Evolutionary conservation across 331 rosid species (phyloP).

Genomic region (Acacia pycnantha): DNA sequence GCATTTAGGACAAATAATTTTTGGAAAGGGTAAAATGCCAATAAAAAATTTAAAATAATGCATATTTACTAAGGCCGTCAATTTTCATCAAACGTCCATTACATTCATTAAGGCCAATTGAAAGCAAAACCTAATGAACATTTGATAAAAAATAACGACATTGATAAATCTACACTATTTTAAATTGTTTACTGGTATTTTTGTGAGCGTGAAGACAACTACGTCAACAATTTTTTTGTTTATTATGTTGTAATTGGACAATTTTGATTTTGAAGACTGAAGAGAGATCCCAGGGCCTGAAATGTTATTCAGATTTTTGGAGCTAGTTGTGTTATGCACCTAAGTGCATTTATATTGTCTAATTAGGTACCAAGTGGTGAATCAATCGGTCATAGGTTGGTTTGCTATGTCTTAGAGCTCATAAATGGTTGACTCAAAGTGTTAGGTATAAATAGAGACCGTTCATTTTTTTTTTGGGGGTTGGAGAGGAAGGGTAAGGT

Average conservation of each 20-base stretch:
- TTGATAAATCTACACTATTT: no score
- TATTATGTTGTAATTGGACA: neutral
- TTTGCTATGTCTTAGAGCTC: conserved; percentile 22
- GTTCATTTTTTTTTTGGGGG: conserved; percentile 21
- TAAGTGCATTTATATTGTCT: conserved; percentile 24
- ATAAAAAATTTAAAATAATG: no score
- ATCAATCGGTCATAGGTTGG: neutral
- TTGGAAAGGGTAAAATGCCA: no score
- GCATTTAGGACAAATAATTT: no score
- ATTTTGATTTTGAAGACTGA: conserved; percentile 4
- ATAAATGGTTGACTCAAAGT: conserved; percentile 43
- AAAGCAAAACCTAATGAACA: no score
- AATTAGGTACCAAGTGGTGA: conserved; percentile 30
- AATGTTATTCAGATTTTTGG: no score
- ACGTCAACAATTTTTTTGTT: neutral
- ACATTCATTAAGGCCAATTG: no score
- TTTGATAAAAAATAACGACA: no score
- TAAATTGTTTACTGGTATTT: no score
- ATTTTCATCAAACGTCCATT: no score
- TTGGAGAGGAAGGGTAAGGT: no score
- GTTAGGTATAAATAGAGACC: conserved; percentile 51
- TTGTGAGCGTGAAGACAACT: neutral
- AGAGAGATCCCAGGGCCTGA: neutral
- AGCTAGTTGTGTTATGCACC: conserved; percentile 25
- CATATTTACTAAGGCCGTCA: no score